Evolutionary conservation across 352 stramenopile genomes (phyloP), one percentile per base, ranked within the genome.

Genomic region (Phytophthora tentaculata): DNA sequence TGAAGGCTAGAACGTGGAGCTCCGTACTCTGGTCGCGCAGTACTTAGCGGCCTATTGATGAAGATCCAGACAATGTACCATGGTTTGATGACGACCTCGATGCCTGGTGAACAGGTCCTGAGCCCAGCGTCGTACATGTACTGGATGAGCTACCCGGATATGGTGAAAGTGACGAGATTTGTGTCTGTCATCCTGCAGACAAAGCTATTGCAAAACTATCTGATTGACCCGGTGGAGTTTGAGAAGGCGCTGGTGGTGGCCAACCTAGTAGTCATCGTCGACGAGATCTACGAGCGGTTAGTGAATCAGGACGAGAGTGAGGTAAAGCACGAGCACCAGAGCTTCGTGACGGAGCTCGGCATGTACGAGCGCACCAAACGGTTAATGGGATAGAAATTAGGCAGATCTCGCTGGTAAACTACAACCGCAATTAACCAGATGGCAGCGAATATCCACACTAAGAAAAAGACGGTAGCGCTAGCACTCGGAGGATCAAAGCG

Each of bases 81-180:
- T n/a, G n/a, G n/a, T n/a, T n/a, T n/a, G n/a, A n/a, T n/a, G n/a
- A n/a, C n/a, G n/a, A n/a, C n/a, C n/a, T 96, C 83, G 61, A 88
- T 92, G 28, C 79, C 84, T 14, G 96, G 95, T 3, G 97, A 99
- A 71, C 85, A 98, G 61, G 96, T 99, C 3, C 76, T 99, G 49
- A 95, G 99, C 43, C 97, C 97, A 39, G 91, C 96, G 41, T 97
- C 97, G 14, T 99, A n/a, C n/a, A n/a, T n/a, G n/a, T n/a, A 98
- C 81, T 99, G 96, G 96, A 94, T 98, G 24, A 98, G 88, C 28
- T 99, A 99, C 86, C 96, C 96, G 9, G 95, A 98, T 77, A 99
- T 99, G 79, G 94, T 94, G n/a, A 88, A 91, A 54, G 79, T 99
- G 41, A 90, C 89, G 1, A 90, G 88, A 17, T 96, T 90, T 2